These are phyloP conservation scores for Alternaria gansuensis DNA, from an alignment of 2,329 filamentous ascomycete genomes.

Conservation along the genomic window DNA sequence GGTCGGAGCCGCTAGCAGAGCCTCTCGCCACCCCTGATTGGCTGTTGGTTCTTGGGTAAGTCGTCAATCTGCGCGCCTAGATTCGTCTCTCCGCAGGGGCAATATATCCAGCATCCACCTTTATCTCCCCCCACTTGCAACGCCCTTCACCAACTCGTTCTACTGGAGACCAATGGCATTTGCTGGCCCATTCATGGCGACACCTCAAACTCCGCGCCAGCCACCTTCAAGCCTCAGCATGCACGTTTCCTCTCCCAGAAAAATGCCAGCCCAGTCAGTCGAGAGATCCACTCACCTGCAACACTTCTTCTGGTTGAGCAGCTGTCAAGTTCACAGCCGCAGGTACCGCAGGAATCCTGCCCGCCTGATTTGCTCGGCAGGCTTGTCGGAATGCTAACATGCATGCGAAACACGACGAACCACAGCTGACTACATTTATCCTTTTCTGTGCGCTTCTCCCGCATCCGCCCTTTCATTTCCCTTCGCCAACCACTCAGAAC, in stretches of 20 bases:
- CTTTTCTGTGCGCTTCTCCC: constrained; percentile 17
- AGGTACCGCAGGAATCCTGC: constrained; percentile 1
- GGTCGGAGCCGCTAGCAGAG: constrained; percentile 11
- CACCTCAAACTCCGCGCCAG: constrained; percentile 9
- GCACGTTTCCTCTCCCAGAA: constrained; percentile 5
- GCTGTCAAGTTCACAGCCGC: constrained; percentile 1
- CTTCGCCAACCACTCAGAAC: constrained; percentile 9
- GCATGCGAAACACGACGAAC: constrained; percentile 17
- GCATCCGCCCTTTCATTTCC: constrained; percentile 22
- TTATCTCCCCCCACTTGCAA: constrained; percentile 6
- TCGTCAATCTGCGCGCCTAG: constrained; percentile 11
- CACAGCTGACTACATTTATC: constrained; percentile 10
- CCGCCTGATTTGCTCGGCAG: constrained; percentile 1
- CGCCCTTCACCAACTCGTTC: not conserved
- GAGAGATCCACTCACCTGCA: constrained; percentile 1
- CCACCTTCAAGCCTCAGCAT: constrained; percentile 12
- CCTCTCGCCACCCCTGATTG: constrained; percentile 13
- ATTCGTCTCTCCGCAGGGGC: constrained; percentile 17
- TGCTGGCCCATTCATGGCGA: constrained; percentile 7
- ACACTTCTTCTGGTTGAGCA: constrained; percentile 2
- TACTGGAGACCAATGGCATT: not conserved
- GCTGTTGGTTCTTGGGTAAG: constrained; percentile 19
- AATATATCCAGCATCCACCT: constrained; percentile 28
- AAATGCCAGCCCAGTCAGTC: not conserved
- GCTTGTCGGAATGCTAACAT: constrained; percentile 7